Evolutionary conservation across 192 early-diverging fungal species (phyloP).

Genomic region (Backusella mclennaniae): DNA sequence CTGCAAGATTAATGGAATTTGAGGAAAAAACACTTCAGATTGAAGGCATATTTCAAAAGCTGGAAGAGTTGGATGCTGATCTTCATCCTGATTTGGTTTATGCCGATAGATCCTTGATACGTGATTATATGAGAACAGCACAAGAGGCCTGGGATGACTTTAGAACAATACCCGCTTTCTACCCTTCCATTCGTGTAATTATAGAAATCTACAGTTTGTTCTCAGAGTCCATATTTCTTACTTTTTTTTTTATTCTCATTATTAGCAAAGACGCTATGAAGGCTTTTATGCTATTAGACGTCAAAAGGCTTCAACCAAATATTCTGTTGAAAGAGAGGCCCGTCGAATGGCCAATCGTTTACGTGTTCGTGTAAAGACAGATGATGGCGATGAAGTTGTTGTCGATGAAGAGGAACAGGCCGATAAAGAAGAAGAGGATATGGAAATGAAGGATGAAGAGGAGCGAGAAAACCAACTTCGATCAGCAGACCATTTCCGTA

Average conservation of each 20-base stretch:
- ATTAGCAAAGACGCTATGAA: not conserved
- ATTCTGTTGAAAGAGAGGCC: conserved; percentile 5
- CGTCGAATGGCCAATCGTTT: conserved; percentile 27
- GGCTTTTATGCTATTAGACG: conserved; percentile 19
- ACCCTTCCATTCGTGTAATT: conserved; percentile 20
- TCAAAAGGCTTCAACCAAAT: not conserved
- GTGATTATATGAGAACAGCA: conserved; percentile 23
- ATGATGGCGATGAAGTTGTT: conserved; percentile 14
- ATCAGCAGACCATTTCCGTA: conserved; percentile 35
- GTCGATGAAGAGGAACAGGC: conserved; percentile 15
- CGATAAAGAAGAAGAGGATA: conserved; percentile 16
- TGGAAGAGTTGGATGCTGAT: not conserved
- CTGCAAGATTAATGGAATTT: not conserved
- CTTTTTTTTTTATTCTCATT: not conserved
- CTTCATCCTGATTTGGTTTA: not conserved
- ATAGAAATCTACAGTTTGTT: not conserved
- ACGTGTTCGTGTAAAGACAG: not conserved
- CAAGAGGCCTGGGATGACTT: conserved; percentile 34
- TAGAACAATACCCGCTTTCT: conserved; percentile 24
- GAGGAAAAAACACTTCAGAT: conserved; percentile 7
- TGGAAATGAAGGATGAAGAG: conserved; percentile 21
- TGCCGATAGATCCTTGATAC: conserved; percentile 10
- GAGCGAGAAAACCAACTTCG: conserved; percentile 32
- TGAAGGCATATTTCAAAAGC: not conserved
- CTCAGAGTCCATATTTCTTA: not conserved